A percentile compares a stretch with the other conserved stretches of the same genome.
phyloP scores from a whole-genome alignment of 495 filamentous ascomycete genomes.

The Hypoxylon lienhwacheense region DNA sequence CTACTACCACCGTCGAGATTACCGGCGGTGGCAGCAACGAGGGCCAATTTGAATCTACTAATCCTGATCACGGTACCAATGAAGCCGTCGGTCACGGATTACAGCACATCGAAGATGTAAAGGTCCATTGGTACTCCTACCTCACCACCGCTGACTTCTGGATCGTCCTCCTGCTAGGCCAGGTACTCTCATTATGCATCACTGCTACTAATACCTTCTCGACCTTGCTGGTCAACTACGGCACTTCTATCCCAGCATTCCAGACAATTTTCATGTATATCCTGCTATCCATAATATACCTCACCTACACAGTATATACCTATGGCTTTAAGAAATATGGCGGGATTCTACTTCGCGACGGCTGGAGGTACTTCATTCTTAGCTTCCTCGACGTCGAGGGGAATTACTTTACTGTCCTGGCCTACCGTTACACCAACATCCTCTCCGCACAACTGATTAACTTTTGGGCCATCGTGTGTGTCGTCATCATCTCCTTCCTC shows the following conservation, averaged over 20 bases:
- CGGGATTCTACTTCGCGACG: constrained; percentile 63
- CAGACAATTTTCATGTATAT: constrained; percentile 95
- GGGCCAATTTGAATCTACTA: not conserved
- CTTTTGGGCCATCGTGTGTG: constrained; percentile 97
- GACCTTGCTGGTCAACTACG: constrained; percentile 64
- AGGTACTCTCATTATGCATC: constrained; percentile 84
- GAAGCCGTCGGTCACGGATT: constrained; percentile 43
- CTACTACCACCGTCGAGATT: constrained; percentile 32
- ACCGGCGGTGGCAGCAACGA: constrained; percentile 20
- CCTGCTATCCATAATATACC: constrained; percentile 80
- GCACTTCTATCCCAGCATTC: constrained; percentile 91
- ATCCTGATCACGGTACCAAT: constrained; percentile 17
- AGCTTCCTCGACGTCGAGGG: constrained; percentile 92
- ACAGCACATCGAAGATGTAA: constrained; percentile 49
- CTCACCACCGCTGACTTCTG: constrained; percentile 86
- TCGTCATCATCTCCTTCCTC: constrained; percentile 80
- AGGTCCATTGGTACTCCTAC: constrained; percentile 74
- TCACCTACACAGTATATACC: constrained; percentile 76
- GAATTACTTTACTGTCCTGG: constrained; percentile 96
- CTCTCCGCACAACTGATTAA: constrained; percentile 93
- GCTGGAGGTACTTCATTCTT: constrained; percentile 94
- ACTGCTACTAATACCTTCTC: constrained; percentile 89
- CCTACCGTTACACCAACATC: constrained; percentile 89
- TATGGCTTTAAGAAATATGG: constrained; percentile 76
- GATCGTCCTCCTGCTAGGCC: constrained; percentile 77